Evolutionary conservation across 441 rosid genomes (phyloP).

Genomic region (Metrosideros polymorpha): DNA sequence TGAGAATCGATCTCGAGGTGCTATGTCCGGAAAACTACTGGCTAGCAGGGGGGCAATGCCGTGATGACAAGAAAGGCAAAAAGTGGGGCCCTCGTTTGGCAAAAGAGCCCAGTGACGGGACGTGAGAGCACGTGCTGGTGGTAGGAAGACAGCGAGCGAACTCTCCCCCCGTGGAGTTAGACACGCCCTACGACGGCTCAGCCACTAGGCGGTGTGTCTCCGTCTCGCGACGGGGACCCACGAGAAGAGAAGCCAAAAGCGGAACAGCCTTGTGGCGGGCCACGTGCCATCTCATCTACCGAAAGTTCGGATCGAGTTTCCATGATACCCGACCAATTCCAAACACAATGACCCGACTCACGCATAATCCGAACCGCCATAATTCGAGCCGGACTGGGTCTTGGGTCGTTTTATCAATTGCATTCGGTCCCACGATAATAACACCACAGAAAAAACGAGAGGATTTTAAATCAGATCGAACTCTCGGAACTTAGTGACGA

Average conservation of each 20-base stretch:
- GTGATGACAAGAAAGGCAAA: neutral
- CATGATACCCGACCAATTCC: neutral
- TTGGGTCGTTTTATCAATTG: neutral
- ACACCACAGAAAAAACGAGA: neutral
- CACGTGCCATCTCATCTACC: neutral
- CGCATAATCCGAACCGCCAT: neutral
- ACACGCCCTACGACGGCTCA: neutral
- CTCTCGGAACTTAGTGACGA: too few relatives aligned
- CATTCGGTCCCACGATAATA: neutral
- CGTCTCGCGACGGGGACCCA: neutral
- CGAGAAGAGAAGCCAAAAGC: neutral
- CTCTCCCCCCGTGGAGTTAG: too few relatives aligned
- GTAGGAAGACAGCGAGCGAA: neutral
- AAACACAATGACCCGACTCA: neutral
- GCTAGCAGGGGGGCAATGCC: too few relatives aligned
- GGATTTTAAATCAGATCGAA: neutral
- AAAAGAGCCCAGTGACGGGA: neutral
- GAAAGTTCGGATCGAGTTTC: neutral
- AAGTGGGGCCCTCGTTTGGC: neutral
- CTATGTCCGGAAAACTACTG: too few relatives aligned
- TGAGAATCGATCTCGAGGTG: too few relatives aligned
- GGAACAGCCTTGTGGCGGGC: neutral
- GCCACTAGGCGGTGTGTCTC: neutral
- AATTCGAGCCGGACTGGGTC: neutral
- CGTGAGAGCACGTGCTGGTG: conserved; percentile 5